Conservation (phyloP, 495 filamentous ascomycete species). For the Lasiosphaeria ovina region DNA sequence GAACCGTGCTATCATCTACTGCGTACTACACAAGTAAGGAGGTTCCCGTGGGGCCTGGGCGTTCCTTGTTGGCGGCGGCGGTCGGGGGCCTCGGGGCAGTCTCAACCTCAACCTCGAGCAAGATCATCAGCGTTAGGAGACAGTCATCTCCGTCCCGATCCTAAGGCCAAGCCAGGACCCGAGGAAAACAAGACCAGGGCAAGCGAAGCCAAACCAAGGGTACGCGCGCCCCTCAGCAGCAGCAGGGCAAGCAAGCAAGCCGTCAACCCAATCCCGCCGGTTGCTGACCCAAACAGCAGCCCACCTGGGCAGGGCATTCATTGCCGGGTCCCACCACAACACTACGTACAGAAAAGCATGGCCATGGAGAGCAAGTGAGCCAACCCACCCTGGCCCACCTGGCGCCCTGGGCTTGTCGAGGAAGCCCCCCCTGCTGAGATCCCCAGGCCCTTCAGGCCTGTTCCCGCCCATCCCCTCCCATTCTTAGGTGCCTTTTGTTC, state of each 20-base stretch:
- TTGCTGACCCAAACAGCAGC: constrained; percentile 3
- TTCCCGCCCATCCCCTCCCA: constrained; percentile 2
- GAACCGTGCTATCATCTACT: background rate
- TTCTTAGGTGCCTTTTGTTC: background rate
- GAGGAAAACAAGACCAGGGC: background rate
- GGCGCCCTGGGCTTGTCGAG: background rate
- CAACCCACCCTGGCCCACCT: background rate
- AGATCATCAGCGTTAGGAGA: background rate
- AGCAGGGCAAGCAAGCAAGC: background rate
- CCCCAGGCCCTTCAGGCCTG: constrained; percentile 1
- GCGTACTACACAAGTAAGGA: background rate
- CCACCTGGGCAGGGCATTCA: background rate
- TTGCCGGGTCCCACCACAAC: constrained; percentile 6
- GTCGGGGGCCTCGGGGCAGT: background rate
- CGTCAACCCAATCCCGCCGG: constrained; percentile 7
- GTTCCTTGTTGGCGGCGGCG: background rate
- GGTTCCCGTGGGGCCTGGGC: background rate
- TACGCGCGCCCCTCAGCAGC: background rate
- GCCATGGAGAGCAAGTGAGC: background rate
- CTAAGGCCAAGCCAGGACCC: background rate
- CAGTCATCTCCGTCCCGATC: background rate
- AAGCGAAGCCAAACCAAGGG: background rate
- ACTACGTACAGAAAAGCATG: background rate
- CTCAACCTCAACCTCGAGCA: background rate
- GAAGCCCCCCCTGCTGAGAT: background rate